These are phyloP conservation scores for Saccharomycopsis lassenensis DNA, from an alignment of 805 yeast genomes.

Conservation along the genomic window DNA sequence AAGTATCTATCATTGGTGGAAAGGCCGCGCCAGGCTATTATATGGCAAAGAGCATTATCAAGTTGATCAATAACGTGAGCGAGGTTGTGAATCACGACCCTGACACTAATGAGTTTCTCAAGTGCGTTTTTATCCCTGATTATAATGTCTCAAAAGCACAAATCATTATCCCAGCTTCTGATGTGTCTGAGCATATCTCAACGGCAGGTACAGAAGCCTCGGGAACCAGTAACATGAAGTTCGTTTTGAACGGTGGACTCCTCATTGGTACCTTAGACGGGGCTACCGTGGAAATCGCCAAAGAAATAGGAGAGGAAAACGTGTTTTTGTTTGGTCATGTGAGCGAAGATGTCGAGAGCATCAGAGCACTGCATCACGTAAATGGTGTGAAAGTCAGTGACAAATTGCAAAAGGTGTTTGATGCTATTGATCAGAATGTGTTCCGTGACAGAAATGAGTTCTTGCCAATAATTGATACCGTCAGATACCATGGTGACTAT, in stretches of 20 bases:
- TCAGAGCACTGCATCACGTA: constrained; percentile 64
- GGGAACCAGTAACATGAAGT: constrained; percentile 94
- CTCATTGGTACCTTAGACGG: constrained; percentile 95
- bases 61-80: constrained; percentile 72
- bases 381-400: constrained; percentile 45
- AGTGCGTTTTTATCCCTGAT: constrained; percentile 84
- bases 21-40: constrained; percentile 97
- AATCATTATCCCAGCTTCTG: constrained; percentile 81
- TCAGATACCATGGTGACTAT: constrained; percentile 68
- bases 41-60: constrained; percentile 86
- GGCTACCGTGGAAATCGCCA: constrained; percentile 89
- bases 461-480: constrained; percentile 55
- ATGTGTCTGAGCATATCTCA: constrained; percentile 85
- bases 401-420: constrained; percentile 50
- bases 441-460: constrained; percentile 67
- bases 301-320: constrained; percentile 89
- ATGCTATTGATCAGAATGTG: constrained; percentile 51
- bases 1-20: constrained; percentile 82
- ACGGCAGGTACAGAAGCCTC: constrained; percentile 97
- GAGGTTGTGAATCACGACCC: constrained; percentile 70
- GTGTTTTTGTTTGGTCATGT: constrained; percentile 86
- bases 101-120: constrained; percentile 63
- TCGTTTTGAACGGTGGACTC: constrained; percentile 87
- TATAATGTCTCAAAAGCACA: constrained; percentile 93
- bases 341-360: constrained; percentile 79